phyloP scores from a whole-genome alignment of 2,329 filamentous ascomycete species.

The Zarea fungicola region DNA sequence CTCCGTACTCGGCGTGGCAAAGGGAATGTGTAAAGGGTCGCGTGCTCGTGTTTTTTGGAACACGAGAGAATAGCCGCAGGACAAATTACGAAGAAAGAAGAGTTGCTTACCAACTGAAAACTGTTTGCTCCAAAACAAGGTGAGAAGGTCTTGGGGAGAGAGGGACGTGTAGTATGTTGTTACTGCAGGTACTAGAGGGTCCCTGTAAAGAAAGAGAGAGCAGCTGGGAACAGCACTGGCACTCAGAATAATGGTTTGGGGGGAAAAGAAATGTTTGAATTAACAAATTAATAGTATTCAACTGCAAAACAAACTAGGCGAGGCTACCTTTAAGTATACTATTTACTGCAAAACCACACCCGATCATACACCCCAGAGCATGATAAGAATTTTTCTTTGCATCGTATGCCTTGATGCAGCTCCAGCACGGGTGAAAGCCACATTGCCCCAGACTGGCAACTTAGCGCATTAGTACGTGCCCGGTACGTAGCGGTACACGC shows the following conservation, averaged over 20 bases:
- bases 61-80: not conserved
- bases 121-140: not conserved
- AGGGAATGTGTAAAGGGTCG: not conserved
- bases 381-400: constrained; percentile 5
- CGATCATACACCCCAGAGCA: not conserved
- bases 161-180: not conserved
- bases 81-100: not conserved
- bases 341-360: not conserved
- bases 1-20: constrained; percentile 5
- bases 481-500: constrained; percentile 11
- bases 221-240: too few relatives aligned
- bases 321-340: constrained; percentile 1
- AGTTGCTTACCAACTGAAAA: not conserved
- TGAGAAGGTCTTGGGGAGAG: too few relatives aligned
- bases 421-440: not conserved
- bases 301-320: not conserved
- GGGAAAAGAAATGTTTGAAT: not conserved
- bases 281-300: not conserved
- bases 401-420: not conserved
- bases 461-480: not conserved
- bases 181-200: too few relatives aligned
- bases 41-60: constrained; percentile 1
- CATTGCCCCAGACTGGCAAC: constrained; percentile 3
- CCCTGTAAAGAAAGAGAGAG: too few relatives aligned
- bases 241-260: too few relatives aligned